Conservation (phyloP, 2,329 filamentous ascomycete species). For the Teratosphaeria gauchensis region DNA sequence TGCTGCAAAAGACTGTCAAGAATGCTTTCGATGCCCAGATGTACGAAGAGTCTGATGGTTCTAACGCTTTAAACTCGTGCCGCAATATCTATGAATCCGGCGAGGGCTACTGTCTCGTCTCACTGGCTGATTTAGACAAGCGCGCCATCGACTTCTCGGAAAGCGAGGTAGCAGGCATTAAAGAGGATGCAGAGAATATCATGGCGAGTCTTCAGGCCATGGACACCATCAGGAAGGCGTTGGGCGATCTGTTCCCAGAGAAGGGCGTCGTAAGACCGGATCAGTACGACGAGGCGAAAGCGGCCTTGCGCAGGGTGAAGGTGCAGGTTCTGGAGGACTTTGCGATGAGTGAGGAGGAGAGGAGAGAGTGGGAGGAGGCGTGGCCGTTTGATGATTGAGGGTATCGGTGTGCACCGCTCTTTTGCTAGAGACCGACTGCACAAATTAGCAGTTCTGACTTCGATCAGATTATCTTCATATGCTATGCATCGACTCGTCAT, state of each 20-base stretch:
- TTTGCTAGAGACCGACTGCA: too few relatives aligned
- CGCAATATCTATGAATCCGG: background rate
- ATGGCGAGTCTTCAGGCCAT: background rate
- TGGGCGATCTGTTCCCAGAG: slow-evolving; percentile 1
- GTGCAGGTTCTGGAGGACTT: slow-evolving; percentile 1
- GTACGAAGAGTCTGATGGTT: background rate
- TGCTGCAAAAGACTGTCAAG: background rate
- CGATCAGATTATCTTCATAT: too few relatives aligned
- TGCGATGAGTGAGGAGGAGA: background rate
- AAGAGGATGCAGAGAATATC: background rate
- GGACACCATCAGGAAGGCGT: background rate
- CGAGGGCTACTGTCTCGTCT: background rate
- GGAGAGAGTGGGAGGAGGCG: background rate
- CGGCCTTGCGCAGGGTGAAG: background rate
- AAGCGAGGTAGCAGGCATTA: slow-evolving; percentile 7
- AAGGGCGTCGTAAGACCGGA: slow-evolving; percentile 1
- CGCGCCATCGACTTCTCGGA: background rate
- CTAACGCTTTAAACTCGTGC: background rate
- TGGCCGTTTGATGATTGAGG: slow-evolving; percentile 6
- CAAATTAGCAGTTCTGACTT: too few relatives aligned
- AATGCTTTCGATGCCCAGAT: background rate
- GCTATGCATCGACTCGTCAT: too few relatives aligned
- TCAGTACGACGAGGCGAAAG: slow-evolving; percentile 4
- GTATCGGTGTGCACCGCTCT: background rate
- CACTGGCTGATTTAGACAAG: background rate